Conservation (phyloP, 352 stramenopile species). For the Phytopythium kandeliae region DNA sequence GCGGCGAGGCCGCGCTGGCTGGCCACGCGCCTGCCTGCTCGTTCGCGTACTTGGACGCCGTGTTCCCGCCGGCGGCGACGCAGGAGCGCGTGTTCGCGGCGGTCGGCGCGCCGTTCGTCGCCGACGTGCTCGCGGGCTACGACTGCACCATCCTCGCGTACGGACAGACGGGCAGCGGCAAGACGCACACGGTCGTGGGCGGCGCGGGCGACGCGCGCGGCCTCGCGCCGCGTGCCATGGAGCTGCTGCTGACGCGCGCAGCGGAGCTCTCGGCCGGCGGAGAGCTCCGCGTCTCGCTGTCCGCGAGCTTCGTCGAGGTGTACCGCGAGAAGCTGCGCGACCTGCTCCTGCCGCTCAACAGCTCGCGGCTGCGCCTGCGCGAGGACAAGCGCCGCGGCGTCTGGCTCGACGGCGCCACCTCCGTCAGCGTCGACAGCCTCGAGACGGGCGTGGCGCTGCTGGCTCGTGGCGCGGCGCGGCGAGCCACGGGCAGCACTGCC, state of each 20-base stretch:
- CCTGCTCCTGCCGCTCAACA: slow-evolving; percentile 36
- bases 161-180: slow-evolving; percentile 64
- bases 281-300: slow-evolving; percentile 29
- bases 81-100: slow-evolving; percentile 41
- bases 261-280: slow-evolving; percentile 3
- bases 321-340: slow-evolving; percentile 65
- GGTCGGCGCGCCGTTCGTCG: slow-evolving; percentile 41
- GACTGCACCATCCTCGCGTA: slow-evolving; percentile 75
- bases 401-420: slow-evolving; percentile 44
- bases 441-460: slow-evolving; percentile 27
- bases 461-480: slow-evolving; percentile 25
- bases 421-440: slow-evolving; percentile 30
- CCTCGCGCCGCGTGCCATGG: slow-evolving; percentile 34
- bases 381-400: slow-evolving; percentile 32
- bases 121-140: slow-evolving; percentile 49
- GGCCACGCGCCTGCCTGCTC: no score
- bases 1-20: slow-evolving; percentile 2
- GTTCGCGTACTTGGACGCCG: slow-evolving; percentile 39
- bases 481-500: slow-evolving; percentile 35
- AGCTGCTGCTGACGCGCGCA: slow-evolving; percentile 23
- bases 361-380: slow-evolving; percentile 26
- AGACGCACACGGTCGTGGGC: slow-evolving; percentile 56
- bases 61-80: slow-evolving; percentile 29
- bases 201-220: slow-evolving; percentile 14
- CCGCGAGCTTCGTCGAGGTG: slow-evolving; percentile 58